These are phyloP conservation scores for Solanum okadae DNA, from an alignment of 257 asterid genomes.

Conservation along the genomic window DNA sequence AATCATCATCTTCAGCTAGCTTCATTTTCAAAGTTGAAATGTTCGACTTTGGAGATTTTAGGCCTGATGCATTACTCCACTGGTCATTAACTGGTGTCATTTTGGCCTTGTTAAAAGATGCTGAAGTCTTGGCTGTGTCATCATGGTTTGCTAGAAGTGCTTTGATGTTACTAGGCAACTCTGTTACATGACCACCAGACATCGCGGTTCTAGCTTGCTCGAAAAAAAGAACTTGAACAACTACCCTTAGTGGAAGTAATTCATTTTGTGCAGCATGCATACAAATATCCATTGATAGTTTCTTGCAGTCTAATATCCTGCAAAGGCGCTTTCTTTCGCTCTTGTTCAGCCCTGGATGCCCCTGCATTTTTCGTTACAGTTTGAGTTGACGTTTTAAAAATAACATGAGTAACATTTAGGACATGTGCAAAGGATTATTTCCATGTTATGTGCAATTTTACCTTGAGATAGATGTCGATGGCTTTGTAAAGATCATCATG, in stretches of 20 bases:
- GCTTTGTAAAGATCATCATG: slow-evolving; percentile 91
- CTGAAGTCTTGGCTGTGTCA: slow-evolving; percentile 27
- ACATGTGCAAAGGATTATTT: too few species aligned
- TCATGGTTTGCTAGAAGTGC: slow-evolving; percentile 48
- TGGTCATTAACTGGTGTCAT: slow-evolving; percentile 41
- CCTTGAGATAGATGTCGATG: slow-evolving; percentile 82
- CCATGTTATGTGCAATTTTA: neutral
- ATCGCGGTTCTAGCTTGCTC: slow-evolving; percentile 83
- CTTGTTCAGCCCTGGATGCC: slow-evolving; percentile 63
- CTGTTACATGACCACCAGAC: slow-evolving; percentile 53
- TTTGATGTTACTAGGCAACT: slow-evolving; percentile 61
- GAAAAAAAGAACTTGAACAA: slow-evolving; percentile 83
- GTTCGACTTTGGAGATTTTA: slow-evolving; percentile 53
- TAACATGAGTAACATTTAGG: too few species aligned
- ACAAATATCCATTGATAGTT: slow-evolving; percentile 64
- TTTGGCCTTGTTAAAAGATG: slow-evolving; percentile 21
- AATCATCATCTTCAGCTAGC: slow-evolving; percentile 57
- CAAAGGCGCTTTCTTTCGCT: slow-evolving; percentile 71
- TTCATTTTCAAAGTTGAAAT: slow-evolving; percentile 71
- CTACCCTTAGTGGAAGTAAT: slow-evolving; percentile 71
- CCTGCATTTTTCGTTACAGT: slow-evolving; percentile 28
- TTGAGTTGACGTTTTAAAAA: neutral
- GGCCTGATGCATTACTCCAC: slow-evolving; percentile 54
- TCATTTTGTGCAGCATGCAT: slow-evolving; percentile 95
- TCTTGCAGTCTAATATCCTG: slow-evolving; percentile 60